Percentiles rank a stretch among this genome's conserved stretches.
These are phyloP conservation scores for Boletellus emodensis DNA, from an alignment of 768 basidiomycete species.

Conservation along the genomic window DNA sequence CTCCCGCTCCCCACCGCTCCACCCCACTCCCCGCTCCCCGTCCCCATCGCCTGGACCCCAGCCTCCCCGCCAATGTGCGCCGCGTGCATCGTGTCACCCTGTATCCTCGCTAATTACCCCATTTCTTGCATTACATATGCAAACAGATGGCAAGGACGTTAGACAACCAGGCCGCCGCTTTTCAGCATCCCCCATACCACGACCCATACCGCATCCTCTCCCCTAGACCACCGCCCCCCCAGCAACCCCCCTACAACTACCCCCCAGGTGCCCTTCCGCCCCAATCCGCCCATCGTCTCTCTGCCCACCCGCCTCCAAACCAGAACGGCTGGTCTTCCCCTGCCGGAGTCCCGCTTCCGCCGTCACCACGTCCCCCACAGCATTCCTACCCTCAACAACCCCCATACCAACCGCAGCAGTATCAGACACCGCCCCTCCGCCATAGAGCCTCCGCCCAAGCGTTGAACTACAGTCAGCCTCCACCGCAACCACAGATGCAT, in stretches of 20 bases:
- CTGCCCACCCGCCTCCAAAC: constrained; percentile 21
- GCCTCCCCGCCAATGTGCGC: constrained; percentile 59
- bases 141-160: constrained; percentile 61
- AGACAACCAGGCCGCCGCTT: constrained; percentile 42
- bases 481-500: constrained; percentile 21
- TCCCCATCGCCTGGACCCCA: constrained; percentile 59
- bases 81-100: constrained; percentile 13
- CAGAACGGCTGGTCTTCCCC: constrained; percentile 23
- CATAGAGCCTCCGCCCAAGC: constrained; percentile 23
- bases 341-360: constrained; percentile 18
- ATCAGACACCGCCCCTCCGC: constrained; percentile 20
- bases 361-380: constrained; percentile 20
- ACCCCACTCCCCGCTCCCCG: constrained; percentile 61
- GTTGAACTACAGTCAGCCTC: constrained; percentile 23
- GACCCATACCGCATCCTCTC: constrained; percentile 18
- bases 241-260: constrained; percentile 14
- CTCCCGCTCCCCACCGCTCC: constrained; percentile 36
- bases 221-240: constrained; percentile 25
- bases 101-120: constrained; percentile 13
- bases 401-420: constrained; percentile 21
- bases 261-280: constrained; percentile 14
- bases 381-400: constrained; percentile 13
- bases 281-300: constrained; percentile 13
- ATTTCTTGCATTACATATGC: constrained; percentile 25
- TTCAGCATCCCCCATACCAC: constrained; percentile 23